phyloP scores from a whole-genome alignment of 1,284 basidiomycete genomes.

The Thelephora terrestris region DNA sequence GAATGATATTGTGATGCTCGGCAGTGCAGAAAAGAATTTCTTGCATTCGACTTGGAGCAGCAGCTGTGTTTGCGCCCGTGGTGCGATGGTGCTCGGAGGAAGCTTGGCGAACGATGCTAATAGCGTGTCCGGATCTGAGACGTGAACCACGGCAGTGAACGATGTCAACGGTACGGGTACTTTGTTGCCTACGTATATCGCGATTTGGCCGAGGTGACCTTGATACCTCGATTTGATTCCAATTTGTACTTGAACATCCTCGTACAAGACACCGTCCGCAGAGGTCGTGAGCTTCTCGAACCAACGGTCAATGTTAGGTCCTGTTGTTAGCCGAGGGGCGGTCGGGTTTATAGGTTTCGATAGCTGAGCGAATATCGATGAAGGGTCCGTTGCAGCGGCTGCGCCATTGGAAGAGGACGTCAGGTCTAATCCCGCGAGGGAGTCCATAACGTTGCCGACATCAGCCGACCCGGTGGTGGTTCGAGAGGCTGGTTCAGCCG shows the following conservation, averaged over 20 bases:
- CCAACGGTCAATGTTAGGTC: slow-evolving; percentile 77
- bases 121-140: slow-evolving; percentile 65
- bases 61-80: slow-evolving; percentile 87
- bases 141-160: slow-evolving; percentile 78
- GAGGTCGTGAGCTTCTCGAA: slow-evolving; percentile 78
- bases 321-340: slow-evolving; percentile 43
- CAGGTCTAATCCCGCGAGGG: slow-evolving; percentile 78
- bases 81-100: slow-evolving; percentile 67
- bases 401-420: slow-evolving; percentile 30
- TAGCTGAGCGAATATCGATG: background rate
- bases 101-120: slow-evolving; percentile 84
- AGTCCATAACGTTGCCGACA: slow-evolving; percentile 47
- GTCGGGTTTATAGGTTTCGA: slow-evolving; percentile 8
- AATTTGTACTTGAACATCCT: slow-evolving; percentile 92
- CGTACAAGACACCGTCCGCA: slow-evolving; percentile 88
- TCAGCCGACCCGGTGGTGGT: slow-evolving; percentile 11
- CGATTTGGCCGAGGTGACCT: slow-evolving; percentile 82
- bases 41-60: slow-evolving; percentile 92
- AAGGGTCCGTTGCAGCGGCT: slow-evolving; percentile 19
- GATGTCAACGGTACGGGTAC: slow-evolving; percentile 78
- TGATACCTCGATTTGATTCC: slow-evolving; percentile 96
- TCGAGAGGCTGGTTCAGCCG: slow-evolving; percentile 9
- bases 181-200: slow-evolving; percentile 96
- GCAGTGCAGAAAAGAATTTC: slow-evolving; percentile 68
- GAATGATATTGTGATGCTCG: slow-evolving; percentile 85